Evolutionary conservation across 345 rosid species (phyloP), one percentile per base, ranked within the genome.

Genomic region (Gossypium thurberi): DNA sequence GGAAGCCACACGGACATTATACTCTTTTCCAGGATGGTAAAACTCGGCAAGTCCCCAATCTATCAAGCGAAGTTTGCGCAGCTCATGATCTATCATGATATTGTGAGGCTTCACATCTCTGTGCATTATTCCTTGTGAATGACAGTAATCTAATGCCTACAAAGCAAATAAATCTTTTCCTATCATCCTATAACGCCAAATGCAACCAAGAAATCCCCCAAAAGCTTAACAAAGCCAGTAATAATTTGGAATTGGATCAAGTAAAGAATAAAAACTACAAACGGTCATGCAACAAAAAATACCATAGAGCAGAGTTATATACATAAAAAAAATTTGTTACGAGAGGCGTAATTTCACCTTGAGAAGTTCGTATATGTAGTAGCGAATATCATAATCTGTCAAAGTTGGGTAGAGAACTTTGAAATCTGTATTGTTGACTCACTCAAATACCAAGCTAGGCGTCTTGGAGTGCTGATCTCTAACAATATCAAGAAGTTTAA

Each of bases 11-110:
- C 96, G 91, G 52, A 90, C 96, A 58, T 90, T 90, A 72, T 90
- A 90, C 76, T 90, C 93, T 83, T 90, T 88, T 47, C 87, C 89
- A 74, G 93, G 93, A 78, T 90, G 96, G 77, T 90, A 90, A 82
- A 90, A 90, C 78, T 90, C 96, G 77, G 96, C 96, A 23, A 90
- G 90, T 69, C 96, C 96, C 96, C 96, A 90, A 53, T 87, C 93
- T 81, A 90, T 90, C 81, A 90, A 77, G 3, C 96, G 91, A 72
- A 90, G 90, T 83, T 90, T 90, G 14, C 93, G 93, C 79, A 88
- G 81, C 76, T 90, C 93, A 84, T 88, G 96, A 68, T 90, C 96
- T 79, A 90, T 88, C 93, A 90, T 90, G 57, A 90, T 93, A 73
- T 90, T 90, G 77, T 88, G 96, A 62, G 96, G 96, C 83, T 90